Conservation (phyloP, 768 basidiomycete genomes). For the Naganishia kalamii region DNA sequence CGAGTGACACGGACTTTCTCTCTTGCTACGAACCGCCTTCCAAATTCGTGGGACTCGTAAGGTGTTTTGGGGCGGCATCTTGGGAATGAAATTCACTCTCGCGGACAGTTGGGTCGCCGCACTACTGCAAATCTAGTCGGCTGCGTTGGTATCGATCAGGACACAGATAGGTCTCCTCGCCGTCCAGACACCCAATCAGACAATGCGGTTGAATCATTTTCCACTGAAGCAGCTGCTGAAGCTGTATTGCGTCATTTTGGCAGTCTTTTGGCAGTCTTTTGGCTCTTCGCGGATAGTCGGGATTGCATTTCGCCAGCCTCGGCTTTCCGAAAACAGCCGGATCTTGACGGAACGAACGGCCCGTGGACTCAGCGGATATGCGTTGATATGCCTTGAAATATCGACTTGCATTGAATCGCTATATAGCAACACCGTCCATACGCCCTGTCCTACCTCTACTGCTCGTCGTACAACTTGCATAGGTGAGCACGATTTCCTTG, state of each 20-base stretch:
- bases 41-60: too few species aligned
- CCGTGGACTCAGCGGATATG: constrained; percentile 8
- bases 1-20: too few species aligned
- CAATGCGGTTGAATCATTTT: not conserved
- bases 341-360: too few species aligned
- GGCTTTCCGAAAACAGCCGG: constrained; percentile 4
- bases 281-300: constrained; percentile 11
- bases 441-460: not conserved
- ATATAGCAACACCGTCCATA: not conserved
- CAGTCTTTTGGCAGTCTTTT: not conserved
- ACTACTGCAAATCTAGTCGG: too few species aligned
- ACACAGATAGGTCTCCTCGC: too few species aligned
- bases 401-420: not conserved
- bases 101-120: too few species aligned
- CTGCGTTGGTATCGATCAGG: too few species aligned
- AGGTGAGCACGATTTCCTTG: not conserved
- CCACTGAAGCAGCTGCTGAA: too few species aligned
- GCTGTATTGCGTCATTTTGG: not conserved
- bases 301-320: not conserved
- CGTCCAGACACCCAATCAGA: too few species aligned
- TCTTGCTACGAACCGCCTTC: too few species aligned
- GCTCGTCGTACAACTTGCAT: not conserved
- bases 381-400: not conserved
- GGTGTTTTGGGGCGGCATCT: too few species aligned
- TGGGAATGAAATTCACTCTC: too few species aligned